phyloP scores from a whole-genome alignment of 305 asterid species.

The Stenogyne calaminthoides region DNA sequence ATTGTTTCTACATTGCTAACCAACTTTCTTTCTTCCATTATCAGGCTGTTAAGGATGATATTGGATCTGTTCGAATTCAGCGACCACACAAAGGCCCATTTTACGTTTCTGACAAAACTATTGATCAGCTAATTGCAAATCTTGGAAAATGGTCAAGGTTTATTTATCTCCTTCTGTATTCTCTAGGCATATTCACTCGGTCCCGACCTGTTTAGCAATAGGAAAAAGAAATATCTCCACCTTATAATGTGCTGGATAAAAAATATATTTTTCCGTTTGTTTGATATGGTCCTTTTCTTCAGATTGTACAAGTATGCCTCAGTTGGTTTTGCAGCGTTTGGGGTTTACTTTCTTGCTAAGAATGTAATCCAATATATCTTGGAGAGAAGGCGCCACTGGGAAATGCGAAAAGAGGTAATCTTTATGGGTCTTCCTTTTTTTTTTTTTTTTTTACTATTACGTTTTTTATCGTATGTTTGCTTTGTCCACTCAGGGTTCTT shows the following conservation, averaged over 20 bases:
- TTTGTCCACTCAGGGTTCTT: slow-evolving; percentile 68
- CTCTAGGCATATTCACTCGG: slow-evolving; percentile 8
- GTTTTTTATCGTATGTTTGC: slow-evolving; percentile 1
- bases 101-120: slow-evolving; percentile 83
- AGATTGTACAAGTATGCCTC: slow-evolving; percentile 97
- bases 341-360: slow-evolving; percentile 79
- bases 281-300: slow-evolving; percentile 32
- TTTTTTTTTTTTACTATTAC: neutral
- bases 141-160: slow-evolving; percentile 99
- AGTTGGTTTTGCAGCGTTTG: slow-evolving; percentile 72
- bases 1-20: slow-evolving; percentile 17
- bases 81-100: slow-evolving; percentile 95
- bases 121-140: slow-evolving; percentile 94
- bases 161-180: slow-evolving; percentile 25
- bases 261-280: neutral
- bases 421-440: neutral
- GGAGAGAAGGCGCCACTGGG: slow-evolving; percentile 96
- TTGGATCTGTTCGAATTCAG: slow-evolving; percentile 87
- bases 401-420: slow-evolving; percentile 74
- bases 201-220: slow-evolving; percentile 4
- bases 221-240: neutral
- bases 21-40: slow-evolving; percentile 3
- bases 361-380: slow-evolving; percentile 62
- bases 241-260: neutral
- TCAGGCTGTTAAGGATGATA: slow-evolving; percentile 95